These are phyloP conservation scores for Dacryopinax spathularia DNA, from an alignment of 768 basidiomycete genomes.

Conservation along the genomic window DNA sequence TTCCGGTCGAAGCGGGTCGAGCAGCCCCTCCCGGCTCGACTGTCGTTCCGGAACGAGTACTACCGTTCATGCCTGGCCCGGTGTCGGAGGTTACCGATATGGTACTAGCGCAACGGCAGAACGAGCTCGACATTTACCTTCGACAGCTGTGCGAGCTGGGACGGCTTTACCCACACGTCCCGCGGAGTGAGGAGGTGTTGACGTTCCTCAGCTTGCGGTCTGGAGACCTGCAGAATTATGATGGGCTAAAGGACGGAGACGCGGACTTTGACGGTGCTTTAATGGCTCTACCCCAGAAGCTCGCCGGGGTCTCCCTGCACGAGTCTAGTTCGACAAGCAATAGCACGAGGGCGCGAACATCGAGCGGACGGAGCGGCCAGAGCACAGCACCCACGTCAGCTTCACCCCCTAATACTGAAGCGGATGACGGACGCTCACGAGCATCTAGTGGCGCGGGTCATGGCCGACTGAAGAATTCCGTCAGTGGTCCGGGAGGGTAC, in stretches of 20 bases:
- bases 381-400: constrained; percentile 1
- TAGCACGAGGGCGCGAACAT: not conserved
- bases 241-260: constrained; percentile 32
- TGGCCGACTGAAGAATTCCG: not conserved
- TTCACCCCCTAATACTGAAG: not conserved
- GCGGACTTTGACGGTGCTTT: constrained; percentile 22
- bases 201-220: constrained; percentile 72
- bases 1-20: constrained; percentile 84
- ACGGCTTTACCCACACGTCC: constrained; percentile 54
- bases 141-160: constrained; percentile 62
- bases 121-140: constrained; percentile 82
- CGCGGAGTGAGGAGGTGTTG: constrained; percentile 66
- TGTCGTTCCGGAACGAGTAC: constrained; percentile 37
- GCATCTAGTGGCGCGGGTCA: not conserved
- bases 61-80: constrained; percentile 97
- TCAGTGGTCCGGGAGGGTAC: not conserved
- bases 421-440: not conserved
- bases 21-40: constrained; percentile 25
- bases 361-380: not conserved
- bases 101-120: constrained; percentile 63
- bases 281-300: not conserved
- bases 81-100: constrained; percentile 67
- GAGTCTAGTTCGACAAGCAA: not conserved
- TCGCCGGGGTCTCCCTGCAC: not conserved
- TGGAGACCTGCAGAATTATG: constrained; percentile 65